Conservation (phyloP, 2,329 filamentous ascomycete species). For the Lasiodiplodia hormozganensis region DNA sequence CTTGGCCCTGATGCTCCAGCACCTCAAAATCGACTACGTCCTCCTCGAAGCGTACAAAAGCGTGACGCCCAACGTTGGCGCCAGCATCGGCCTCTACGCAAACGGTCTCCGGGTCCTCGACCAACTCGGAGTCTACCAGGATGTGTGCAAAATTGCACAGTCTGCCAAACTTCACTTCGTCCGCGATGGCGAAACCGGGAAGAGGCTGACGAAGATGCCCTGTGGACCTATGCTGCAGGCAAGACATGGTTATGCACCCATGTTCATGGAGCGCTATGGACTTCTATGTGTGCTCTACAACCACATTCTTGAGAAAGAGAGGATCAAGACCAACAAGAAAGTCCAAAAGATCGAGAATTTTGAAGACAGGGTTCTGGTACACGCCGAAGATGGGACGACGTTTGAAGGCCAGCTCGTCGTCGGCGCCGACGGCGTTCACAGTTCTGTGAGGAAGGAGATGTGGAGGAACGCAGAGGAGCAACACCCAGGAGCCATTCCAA, state of each 20-base stretch:
- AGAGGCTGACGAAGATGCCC: not conserved
- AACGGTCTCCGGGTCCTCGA: constrained; percentile 30
- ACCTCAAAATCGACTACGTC: constrained; percentile 33
- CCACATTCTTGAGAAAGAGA: constrained; percentile 34
- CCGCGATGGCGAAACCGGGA: constrained; percentile 3
- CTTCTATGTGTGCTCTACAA: constrained; percentile 35
- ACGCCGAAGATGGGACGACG: not conserved
- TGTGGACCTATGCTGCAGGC: constrained; percentile 3
- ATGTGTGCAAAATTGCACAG: constrained; percentile 1
- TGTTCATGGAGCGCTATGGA: constrained; percentile 25
- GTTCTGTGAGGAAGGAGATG: constrained; percentile 26
- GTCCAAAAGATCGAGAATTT: not conserved
- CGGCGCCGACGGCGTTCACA: constrained; percentile 27
- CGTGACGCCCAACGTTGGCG: constrained; percentile 34
- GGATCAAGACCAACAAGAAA: constrained; percentile 32
- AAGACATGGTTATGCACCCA: constrained; percentile 29
- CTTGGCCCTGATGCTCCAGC: constrained; percentile 33
- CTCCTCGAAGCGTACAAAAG: constrained; percentile 34
- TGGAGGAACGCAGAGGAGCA: constrained; percentile 18
- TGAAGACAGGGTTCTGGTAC: not conserved
- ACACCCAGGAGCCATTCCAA: constrained; percentile 4
- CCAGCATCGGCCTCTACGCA: constrained; percentile 34
- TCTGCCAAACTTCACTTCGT: constrained; percentile 3
- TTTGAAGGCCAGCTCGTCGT: constrained; percentile 20
- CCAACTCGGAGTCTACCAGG: constrained; percentile 23